Conservation (phyloP, 441 rosid species). For the Bocquillonia castaneifolia region DNA sequence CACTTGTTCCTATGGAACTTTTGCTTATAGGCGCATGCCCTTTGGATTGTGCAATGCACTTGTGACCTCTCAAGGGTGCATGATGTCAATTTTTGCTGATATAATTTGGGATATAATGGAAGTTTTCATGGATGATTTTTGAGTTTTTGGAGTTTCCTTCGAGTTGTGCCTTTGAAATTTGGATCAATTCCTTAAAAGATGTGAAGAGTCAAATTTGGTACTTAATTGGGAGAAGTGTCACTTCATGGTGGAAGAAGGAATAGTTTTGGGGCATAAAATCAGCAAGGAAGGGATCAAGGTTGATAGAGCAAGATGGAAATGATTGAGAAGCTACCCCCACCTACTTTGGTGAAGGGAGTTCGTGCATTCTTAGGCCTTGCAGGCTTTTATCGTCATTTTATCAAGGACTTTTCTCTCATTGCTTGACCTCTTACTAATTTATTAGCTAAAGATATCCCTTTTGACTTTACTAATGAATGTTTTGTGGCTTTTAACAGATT, state of each 20-base stretch:
- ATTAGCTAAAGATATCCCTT: no score
- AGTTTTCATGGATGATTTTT: not conserved
- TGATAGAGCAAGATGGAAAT: not conserved
- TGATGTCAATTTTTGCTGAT: not conserved
- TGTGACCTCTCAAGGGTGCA: no score
- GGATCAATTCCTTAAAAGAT: no score
- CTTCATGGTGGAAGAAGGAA: no score
- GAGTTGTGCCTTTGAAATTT: not conserved
- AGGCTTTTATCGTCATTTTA: not conserved
- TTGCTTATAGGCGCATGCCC: no score
- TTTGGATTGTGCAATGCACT: no score
- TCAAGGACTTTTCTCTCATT: not conserved
- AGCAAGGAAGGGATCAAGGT: no score
- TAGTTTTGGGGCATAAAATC: no score
- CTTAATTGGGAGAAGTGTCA: no score
- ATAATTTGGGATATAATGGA: not conserved
- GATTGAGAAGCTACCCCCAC: not conserved
- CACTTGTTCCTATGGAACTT: not conserved
- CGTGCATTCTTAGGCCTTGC: not conserved
- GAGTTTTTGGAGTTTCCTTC: not conserved
- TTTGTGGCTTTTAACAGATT: not conserved
- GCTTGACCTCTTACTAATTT: not conserved
- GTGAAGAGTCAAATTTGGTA: not conserved
- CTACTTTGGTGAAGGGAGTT: not conserved
- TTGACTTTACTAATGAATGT: not conserved